A percentile compares a stretch with the other conserved stretches of the same genome.
Evolutionary conservation across 176 grass and related monocot species (phyloP).

Genomic region (Musa troglodytarum): DNA sequence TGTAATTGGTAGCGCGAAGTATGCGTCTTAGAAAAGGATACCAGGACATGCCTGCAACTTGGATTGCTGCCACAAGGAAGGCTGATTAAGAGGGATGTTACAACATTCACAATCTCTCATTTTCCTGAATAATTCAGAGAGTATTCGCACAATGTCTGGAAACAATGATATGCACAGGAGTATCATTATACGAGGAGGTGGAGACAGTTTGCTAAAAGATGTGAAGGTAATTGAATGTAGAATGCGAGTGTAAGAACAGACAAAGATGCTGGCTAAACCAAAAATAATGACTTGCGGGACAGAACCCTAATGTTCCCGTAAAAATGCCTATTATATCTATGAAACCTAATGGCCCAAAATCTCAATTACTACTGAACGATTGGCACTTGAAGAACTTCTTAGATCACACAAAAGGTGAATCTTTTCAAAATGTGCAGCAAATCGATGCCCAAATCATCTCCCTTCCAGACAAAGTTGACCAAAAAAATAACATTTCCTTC

Average conservation of each 20-base stretch:
- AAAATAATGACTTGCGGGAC: neutral
- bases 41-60: no score
- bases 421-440: neutral
- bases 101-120: neutral
- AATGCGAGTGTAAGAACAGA: no score
- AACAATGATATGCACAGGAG: no score
- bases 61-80: no score
- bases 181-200: no score
- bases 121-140: neutral
- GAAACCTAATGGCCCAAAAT: neutral
- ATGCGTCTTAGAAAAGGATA: no score
- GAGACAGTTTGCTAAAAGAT: no score
- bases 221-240: no score
- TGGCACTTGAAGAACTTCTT: no score
- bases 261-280: neutral
- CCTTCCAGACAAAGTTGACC: neutral
- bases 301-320: neutral
- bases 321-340: neutral
- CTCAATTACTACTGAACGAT: neutral
- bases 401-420: neutral
- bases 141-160: neutral
- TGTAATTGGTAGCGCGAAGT: no score
- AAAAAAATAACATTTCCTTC: neutral
- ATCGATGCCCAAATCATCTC: neutral
- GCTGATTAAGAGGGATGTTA: neutral